Conservation (phyloP, 2,329 filamentous ascomycete species). For the Ophiostoma quercus region DNA sequence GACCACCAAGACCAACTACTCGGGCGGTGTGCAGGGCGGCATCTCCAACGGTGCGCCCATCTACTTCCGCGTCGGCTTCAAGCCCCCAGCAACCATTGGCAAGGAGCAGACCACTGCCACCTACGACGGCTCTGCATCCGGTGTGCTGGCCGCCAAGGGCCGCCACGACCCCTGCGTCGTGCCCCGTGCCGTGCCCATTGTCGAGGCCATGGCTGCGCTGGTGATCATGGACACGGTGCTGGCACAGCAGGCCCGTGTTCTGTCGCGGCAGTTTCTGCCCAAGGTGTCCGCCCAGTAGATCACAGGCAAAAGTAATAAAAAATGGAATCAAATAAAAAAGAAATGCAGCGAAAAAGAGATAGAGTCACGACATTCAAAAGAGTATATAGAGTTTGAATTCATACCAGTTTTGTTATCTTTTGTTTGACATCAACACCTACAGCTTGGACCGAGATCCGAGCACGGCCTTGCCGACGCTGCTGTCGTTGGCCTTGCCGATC, state of each 20-base stretch:
- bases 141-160: constrained; percentile 83
- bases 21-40: constrained; percentile 88
- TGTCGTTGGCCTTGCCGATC: constrained; percentile 58
- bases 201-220: constrained; percentile 86
- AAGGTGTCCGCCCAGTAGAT: background rate
- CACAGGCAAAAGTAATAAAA: background rate
- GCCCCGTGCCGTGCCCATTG: constrained; percentile 78
- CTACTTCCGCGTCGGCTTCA: constrained; percentile 94
- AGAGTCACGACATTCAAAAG: background rate
- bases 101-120: constrained; percentile 78
- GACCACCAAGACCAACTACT: constrained; percentile 89
- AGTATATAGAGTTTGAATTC: constrained; percentile 9
- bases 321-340: background rate
- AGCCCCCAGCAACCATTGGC: constrained; percentile 88
- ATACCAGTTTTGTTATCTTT: background rate
- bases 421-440: background rate
- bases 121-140: constrained; percentile 66
- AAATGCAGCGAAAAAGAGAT: constrained; percentile 10
- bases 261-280: constrained; percentile 43
- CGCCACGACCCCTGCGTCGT: constrained; percentile 92
- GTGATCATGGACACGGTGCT: constrained; percentile 82
- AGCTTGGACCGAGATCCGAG: constrained; percentile 43
- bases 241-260: constrained; percentile 64
- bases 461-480: constrained; percentile 58
- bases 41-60: constrained; percentile 91